These are phyloP conservation scores for Cymbidium sinense DNA, from an alignment of 106 monocot species.

Conservation along the genomic window DNA sequence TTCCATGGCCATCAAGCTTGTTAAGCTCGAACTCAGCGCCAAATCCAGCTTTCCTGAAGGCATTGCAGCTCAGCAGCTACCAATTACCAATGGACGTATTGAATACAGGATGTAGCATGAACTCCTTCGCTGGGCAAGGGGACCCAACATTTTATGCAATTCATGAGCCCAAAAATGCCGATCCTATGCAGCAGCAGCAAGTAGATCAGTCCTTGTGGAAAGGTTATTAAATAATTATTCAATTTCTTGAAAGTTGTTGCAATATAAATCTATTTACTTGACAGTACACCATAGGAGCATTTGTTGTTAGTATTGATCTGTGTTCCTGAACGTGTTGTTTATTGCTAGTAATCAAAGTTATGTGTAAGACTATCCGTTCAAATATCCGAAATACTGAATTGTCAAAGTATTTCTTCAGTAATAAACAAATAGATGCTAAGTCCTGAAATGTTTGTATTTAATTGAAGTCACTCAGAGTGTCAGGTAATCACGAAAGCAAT, in stretches of 20 bases:
- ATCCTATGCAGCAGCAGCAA: slow-evolving; percentile 19
- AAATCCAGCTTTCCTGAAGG: slow-evolving; percentile 18
- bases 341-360: no score
- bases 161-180: slow-evolving; percentile 12
- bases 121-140: slow-evolving; percentile 15
- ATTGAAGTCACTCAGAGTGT: no score
- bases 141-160: background rate
- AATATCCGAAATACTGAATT: background rate
- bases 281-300: no score
- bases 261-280: no score
- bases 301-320: no score
- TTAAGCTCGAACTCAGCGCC: background rate
- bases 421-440: background rate
- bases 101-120: slow-evolving; percentile 11
- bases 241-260: no score
- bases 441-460: background rate
- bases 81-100: slow-evolving; percentile 2
- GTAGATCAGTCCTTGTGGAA: slow-evolving; percentile 25
- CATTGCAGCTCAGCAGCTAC: slow-evolving; percentile 11
- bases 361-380: background rate
- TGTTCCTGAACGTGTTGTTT: no score
- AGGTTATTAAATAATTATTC: slow-evolving; percentile 11
- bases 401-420: background rate
- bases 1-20: slow-evolving; percentile 21
- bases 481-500: no score